These are phyloP conservation scores for Aspergillus neotritici DNA, from an alignment of 2,329 filamentous ascomycete genomes.

Conservation along the genomic window DNA sequence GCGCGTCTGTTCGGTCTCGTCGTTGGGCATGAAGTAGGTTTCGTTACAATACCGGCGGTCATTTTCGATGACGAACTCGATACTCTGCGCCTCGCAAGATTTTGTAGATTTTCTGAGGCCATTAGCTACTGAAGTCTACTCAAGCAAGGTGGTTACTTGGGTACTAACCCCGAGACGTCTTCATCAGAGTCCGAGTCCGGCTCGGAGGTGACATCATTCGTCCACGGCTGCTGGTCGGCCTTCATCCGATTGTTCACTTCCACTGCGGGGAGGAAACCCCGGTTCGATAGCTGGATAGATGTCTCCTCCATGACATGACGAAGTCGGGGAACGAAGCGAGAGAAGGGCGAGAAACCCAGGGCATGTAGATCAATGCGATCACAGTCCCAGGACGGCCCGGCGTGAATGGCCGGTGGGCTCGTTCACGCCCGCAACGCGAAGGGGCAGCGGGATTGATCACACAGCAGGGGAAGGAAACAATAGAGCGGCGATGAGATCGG, in stretches of 20 bases:
- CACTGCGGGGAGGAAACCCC: conserved; percentile 9
- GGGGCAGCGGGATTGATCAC: too few relatives aligned
- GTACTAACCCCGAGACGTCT: conserved; percentile 22
- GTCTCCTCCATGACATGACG: conserved; percentile 28
- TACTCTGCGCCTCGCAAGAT: conserved; percentile 29
- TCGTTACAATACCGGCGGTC: conserved; percentile 57
- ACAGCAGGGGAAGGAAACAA: too few relatives aligned
- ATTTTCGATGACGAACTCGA: conserved; percentile 57
- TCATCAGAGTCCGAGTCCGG: conserved; percentile 12
- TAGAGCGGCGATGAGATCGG: too few relatives aligned
- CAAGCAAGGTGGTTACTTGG: neutral
- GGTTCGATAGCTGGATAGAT: conserved; percentile 12
- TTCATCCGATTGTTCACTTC: conserved; percentile 7
- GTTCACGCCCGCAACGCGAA: too few relatives aligned
- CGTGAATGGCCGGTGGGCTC: too few relatives aligned
- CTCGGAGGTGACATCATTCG: neutral
- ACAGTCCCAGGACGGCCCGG: too few relatives aligned
- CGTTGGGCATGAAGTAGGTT: conserved; percentile 62
- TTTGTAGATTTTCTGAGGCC: conserved; percentile 31
- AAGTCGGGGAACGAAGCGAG: conserved; percentile 1
- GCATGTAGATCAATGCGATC: neutral
- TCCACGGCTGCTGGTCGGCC: conserved; percentile 9
- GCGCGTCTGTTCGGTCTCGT: conserved; percentile 59
- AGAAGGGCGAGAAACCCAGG: neutral
- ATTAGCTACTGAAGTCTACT: conserved; percentile 3